These are phyloP conservation scores for Nothophaeocryptopus gaeumannii DNA, from an alignment of 2,329 filamentous ascomycete genomes.

Conservation along the genomic window DNA sequence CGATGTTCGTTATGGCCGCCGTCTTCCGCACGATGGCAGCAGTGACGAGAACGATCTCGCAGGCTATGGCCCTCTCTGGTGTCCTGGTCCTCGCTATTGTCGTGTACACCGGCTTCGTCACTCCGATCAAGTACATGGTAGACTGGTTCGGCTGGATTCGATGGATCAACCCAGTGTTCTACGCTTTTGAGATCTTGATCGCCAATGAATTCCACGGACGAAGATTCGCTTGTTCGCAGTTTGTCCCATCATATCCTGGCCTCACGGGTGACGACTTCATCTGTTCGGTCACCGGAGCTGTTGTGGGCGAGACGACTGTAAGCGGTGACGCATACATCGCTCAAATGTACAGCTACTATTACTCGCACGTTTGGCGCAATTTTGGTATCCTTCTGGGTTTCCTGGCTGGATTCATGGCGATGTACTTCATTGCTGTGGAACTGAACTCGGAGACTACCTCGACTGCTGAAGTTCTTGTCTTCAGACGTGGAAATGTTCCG, in stretches of 20 bases:
- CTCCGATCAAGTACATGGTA: conserved; percentile 39
- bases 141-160: conserved; percentile 55
- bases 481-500: conserved; percentile 47
- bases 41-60: conserved; percentile 58
- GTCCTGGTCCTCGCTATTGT: conserved; percentile 56
- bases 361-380: conserved; percentile 53
- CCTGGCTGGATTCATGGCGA: conserved; percentile 59
- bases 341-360: conserved; percentile 39
- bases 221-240: conserved; percentile 34
- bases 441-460: conserved; percentile 62
- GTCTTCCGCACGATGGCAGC: conserved; percentile 61
- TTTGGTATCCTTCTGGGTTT: conserved; percentile 66
- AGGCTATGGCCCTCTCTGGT: conserved; percentile 59
- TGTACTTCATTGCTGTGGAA: conserved; percentile 65
- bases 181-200: conserved; percentile 62
- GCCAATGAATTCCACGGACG: conserved; percentile 51
- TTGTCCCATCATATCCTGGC: conserved; percentile 39
- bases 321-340: conserved; percentile 39
- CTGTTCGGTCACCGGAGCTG: conserved; percentile 39
- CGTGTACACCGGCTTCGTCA: conserved; percentile 58
- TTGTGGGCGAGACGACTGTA: conserved; percentile 39
- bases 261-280: conserved; percentile 35
- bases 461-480: conserved; percentile 68
- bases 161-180: conserved; percentile 58
- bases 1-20: conserved; percentile 55